Percentiles rank a stretch among this genome's conserved stretches.
These are phyloP conservation scores for Breynia disticha DNA, from an alignment of 441 rosid species.

Conservation along the genomic window DNA sequence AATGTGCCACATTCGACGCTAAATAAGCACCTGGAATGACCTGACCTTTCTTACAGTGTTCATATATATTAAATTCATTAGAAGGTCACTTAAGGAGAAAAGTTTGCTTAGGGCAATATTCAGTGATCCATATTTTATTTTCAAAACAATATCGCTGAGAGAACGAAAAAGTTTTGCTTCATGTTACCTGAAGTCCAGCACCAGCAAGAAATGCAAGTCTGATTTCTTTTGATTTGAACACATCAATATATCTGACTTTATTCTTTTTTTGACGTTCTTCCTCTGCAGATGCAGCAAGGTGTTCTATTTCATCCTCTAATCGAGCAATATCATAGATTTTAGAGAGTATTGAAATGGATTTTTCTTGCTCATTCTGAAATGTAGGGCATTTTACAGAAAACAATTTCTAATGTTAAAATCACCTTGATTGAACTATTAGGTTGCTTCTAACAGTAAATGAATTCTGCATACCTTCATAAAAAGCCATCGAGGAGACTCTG, in stretches of 20 bases:
- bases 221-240: slow-evolving; percentile 16
- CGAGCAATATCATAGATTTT: slow-evolving; percentile 63
- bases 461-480: slow-evolving; percentile 49
- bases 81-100: no score
- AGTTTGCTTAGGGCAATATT: no score
- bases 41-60: no score
- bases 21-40: no score
- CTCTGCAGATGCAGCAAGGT: slow-evolving; percentile 48
- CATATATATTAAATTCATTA: no score
- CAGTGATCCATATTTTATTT: background rate
- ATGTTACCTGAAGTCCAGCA: slow-evolving; percentile 89
- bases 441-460: background rate
- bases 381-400: slow-evolving; percentile 11
- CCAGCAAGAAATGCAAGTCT: no score
- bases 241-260: slow-evolving; percentile 47
- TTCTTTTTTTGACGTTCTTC: slow-evolving; percentile 49
- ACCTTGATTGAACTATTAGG: slow-evolving; percentile 5
- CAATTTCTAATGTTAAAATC: no score
- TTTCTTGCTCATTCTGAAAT: slow-evolving; percentile 43
- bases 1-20: no score
- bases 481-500: slow-evolving; percentile 92
- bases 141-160: background rate
- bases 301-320: slow-evolving; percentile 74
- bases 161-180: background rate
- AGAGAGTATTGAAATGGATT: slow-evolving; percentile 49